Evolutionary conservation across 805 yeast species (phyloP), one percentile per base, ranked within the genome.

Genomic region (Cyberlindnera xylosilytica): DNA sequence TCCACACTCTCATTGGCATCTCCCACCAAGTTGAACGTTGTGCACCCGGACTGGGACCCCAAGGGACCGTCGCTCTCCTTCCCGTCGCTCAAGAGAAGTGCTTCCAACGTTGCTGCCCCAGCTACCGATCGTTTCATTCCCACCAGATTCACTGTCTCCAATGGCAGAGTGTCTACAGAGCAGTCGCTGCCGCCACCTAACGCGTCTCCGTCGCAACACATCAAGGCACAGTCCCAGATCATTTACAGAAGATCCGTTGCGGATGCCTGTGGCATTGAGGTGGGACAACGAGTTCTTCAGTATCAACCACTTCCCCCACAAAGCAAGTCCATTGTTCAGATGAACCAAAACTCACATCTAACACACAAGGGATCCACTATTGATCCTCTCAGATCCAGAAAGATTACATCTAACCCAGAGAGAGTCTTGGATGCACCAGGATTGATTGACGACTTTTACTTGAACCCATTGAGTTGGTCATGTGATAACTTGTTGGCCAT

Each of bases 381-480:
- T 20, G 85, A 83, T 4, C 72, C 79, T 28, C 80, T 85, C 15
- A 70, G 89, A 54, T 76, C 87, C 37, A 79, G 95, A 51, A 82
- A 81, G 53, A 74, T 93, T 36, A 87, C 95, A 20, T 79, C 87
- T 0, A 86, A 87, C 26, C 98, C 99, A 1, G 96, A 87, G 51
- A 76, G 96, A 49, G 95, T 93, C 1, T 70, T 93, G 31, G 99
- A 93, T 65, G 99, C 98, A 0, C 99, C 99, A 0, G 97, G 96
- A 0, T 74, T 90, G 44, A 74, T 83, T 18, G 96, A 93, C 63
- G 99, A 93, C 60, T 91, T 89, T 62, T 93, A 91, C 61, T 72
- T 89, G 41, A 89, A 89, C 58, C 69, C 91, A 31, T 63, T 93
- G 40, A 79, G 89, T 47, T 93, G 99, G 98, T 89, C 97, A 7